A percentile compares a stretch with the other conserved stretches of the same genome.
These are phyloP conservation scores for Penicillium coffeae DNA, from an alignment of 495 filamentous ascomycete species.

Conservation along the genomic window DNA sequence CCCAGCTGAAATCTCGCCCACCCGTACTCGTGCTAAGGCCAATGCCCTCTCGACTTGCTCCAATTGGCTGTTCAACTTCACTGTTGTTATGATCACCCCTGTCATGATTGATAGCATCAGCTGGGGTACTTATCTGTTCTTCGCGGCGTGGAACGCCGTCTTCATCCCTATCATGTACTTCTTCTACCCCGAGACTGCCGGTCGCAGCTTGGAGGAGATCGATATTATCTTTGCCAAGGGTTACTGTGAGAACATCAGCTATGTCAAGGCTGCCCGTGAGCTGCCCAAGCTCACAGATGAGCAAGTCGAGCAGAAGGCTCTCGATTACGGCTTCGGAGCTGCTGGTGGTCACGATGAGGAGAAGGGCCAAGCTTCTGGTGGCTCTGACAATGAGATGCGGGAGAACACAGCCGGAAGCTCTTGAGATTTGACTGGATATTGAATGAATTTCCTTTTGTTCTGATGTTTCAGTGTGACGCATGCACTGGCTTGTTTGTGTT, in stretches of 20 bases:
- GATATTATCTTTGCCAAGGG: slow-evolving; percentile 82
- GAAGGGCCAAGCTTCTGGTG: slow-evolving; percentile 19
- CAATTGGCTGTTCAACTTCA: slow-evolving; percentile 81
- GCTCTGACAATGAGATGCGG: slow-evolving; percentile 6
- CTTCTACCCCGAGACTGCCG: slow-evolving; percentile 72
- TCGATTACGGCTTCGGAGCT: slow-evolving; percentile 55
- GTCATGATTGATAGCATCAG: slow-evolving; percentile 63
- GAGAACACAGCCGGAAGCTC: background rate
- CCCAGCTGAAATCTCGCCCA: slow-evolving; percentile 69
- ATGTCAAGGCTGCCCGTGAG: slow-evolving; percentile 66
- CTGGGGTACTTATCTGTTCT: slow-evolving; percentile 80
- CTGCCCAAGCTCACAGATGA: slow-evolving; percentile 61
- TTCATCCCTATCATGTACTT: slow-evolving; percentile 74
- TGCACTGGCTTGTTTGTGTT: no score
- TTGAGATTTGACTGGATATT: background rate
- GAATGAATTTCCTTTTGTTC: background rate
- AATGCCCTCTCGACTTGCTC: slow-evolving; percentile 72
- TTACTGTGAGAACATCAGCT: slow-evolving; percentile 67
- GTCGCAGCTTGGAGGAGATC: slow-evolving; percentile 72
- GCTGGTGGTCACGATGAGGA: slow-evolving; percentile 21
- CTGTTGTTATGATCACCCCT: slow-evolving; percentile 77
- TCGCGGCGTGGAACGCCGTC: slow-evolving; percentile 63
- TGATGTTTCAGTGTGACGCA: background rate
- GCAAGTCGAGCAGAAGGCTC: slow-evolving; percentile 60
- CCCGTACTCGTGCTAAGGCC: slow-evolving; percentile 69